Conservation (phyloP, 2,329 filamentous ascomycete species). For the Tolypocladium endophyticum region DNA sequence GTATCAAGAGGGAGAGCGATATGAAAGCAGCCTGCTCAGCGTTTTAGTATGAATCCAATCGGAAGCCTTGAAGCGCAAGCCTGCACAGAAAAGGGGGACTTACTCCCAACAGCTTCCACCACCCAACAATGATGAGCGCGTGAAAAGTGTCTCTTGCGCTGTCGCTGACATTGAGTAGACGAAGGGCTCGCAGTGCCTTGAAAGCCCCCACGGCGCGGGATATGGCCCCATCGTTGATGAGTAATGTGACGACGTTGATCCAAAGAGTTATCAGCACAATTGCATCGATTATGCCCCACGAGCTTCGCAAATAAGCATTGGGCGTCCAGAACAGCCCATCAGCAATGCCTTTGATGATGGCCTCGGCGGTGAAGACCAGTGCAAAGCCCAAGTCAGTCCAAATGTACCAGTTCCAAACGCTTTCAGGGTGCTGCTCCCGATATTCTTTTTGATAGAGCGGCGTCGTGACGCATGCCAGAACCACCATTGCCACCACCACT, state of each 20-base stretch:
- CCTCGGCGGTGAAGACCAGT: conserved; percentile 74
- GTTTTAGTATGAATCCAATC: conserved; percentile 5
- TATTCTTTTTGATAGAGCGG: conserved; percentile 89
- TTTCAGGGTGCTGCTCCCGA: conserved; percentile 50
- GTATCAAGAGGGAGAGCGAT: conserved; percentile 85
- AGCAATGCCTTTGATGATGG: conserved; percentile 82
- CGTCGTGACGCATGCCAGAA: conserved; percentile 88
- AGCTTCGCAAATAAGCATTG: conserved; percentile 92
- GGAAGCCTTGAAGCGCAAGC: neutral
- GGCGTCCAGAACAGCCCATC: conserved; percentile 96
- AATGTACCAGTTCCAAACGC: conserved; percentile 77
- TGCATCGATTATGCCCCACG: conserved; percentile 93
- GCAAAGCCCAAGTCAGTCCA: conserved; percentile 91
- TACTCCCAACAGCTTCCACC: conserved; percentile 84
- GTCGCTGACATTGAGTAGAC: conserved; percentile 90
- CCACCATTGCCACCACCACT: conserved; percentile 94
- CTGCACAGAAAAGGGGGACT: conserved; percentile 18
- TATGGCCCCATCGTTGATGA: conserved; percentile 72
- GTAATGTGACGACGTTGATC: conserved; percentile 81
- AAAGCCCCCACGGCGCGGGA: conserved; percentile 91
- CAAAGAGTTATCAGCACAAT: conserved; percentile 86
- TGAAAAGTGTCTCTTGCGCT: conserved; percentile 95
- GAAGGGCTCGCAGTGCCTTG: conserved; percentile 85
- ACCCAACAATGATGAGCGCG: conserved; percentile 85
- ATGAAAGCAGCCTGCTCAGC: conserved; percentile 66